Evolutionary conservation across 1,139 yeast species (phyloP), one percentile per base, ranked within the genome.

Genomic region (Magnusiomyces suaveolens): DNA sequence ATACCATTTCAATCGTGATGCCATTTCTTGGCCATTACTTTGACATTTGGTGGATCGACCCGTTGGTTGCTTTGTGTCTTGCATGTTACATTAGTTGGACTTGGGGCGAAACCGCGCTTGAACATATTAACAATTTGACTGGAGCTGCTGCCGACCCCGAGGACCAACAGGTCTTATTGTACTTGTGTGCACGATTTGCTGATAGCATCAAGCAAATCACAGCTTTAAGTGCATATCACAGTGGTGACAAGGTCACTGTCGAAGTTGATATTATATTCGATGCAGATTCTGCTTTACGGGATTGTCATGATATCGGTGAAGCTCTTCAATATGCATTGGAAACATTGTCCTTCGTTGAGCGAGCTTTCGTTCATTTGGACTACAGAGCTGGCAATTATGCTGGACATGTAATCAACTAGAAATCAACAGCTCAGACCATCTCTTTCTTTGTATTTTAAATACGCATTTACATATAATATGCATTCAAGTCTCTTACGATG

Each of bases 311-410:
- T 66, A 75, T 85, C 46, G 95, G 89, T 3, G 95, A 86, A 66
- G 84, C 90, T 0, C 70, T 86, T 50, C 94, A 86, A 68, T 86
- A 85, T 64, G 86, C 94, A 1, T 75, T 86, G 46, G 94, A 86
- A 62, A 81, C 89, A 0, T 71, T 86, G 54, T 89, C 92, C 0
- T 79, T 75, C 68, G 89, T 86, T 1, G 92, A 85, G 65, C 73
- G 95, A 53, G 89, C 92, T 1, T 86, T 82, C 73, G 94, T 85
- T 14, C 95, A 86, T 65, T 76, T 86, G 44, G 95, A 86, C 62
- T 85, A 85, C 55, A 62, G 73, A 21, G 60, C 69, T 10, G 73
- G 70, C 18, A 70, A 70, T 57, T 70, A 66, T 58, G 64, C 71
- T 2, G 73, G 73, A 20, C 73, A 70, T 55, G 51, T 68, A 14